Evolutionary conservation across 2,329 filamentous ascomycete species (phyloP).

Genomic region (Cadophora sp.): DNA sequence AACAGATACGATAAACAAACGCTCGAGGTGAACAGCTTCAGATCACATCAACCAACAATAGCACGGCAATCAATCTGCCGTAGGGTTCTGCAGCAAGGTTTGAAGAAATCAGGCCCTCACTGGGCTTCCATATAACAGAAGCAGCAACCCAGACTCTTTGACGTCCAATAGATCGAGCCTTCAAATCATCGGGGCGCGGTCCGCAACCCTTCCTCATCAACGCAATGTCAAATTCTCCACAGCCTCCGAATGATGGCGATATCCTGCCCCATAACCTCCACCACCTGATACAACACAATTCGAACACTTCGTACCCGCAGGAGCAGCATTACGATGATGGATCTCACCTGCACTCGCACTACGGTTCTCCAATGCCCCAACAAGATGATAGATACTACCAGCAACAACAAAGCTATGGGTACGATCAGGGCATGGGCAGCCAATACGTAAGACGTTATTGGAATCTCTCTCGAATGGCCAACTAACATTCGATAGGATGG

Average conservation of each 20-base stretch:
- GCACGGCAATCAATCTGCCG: background rate
- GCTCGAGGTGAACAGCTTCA: slow-evolving; percentile 1
- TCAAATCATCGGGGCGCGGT: slow-evolving; percentile 10
- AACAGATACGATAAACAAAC: background rate
- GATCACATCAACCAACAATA: background rate
- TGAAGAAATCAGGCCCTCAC: background rate
- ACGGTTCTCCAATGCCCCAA: slow-evolving; percentile 37
- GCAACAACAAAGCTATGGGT: slow-evolving; percentile 37
- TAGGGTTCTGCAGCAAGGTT: background rate
- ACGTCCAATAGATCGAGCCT: background rate
- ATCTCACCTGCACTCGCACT: slow-evolving; percentile 37
- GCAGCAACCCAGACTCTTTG: slow-evolving; percentile 14
- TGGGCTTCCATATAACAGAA: slow-evolving; percentile 10
- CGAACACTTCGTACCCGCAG: slow-evolving; percentile 40
- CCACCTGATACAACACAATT: slow-evolving; percentile 54
- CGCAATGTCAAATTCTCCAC: slow-evolving; percentile 42
- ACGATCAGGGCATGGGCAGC: slow-evolving; percentile 37
- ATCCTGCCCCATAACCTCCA: slow-evolving; percentile 51
- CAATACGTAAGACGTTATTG: slow-evolving; percentile 38
- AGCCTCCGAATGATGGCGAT: slow-evolving; percentile 50
- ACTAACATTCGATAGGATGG: slow-evolving; percentile 37
- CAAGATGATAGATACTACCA: slow-evolving; percentile 35
- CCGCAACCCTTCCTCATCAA: slow-evolving; percentile 14
- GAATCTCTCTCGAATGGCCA: background rate
- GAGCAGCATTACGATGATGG: slow-evolving; percentile 39